A percentile compares a stretch with the other conserved stretches of the same genome.
These are phyloP conservation scores for Neckera pumila DNA, from an alignment of 225 moss, liverwort and hornwort species.

Conservation along the genomic window DNA sequence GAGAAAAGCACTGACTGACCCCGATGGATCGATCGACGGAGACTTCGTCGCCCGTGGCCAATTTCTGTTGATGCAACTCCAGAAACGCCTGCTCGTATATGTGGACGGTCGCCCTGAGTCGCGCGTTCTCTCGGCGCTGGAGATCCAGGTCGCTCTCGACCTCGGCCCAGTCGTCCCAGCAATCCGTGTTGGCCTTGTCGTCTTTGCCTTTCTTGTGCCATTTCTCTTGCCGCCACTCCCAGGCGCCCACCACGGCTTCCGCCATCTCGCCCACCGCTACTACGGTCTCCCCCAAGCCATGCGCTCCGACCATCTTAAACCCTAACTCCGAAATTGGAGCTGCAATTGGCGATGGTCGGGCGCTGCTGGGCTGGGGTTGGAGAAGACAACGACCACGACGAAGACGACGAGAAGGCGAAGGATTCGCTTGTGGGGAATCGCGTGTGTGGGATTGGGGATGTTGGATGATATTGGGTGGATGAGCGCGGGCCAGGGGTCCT, in stretches of 20 bases:
- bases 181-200: not conserved
- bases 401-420: not conserved
- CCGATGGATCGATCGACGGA: conserved; percentile 17
- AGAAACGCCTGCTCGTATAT: conserved; percentile 50
- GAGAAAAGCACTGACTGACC: not conserved
- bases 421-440: not conserved
- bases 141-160: conserved; percentile 42
- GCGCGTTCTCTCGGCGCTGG: conserved; percentile 36
- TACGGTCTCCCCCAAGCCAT: conserved; percentile 39
- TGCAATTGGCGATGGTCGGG: not conserved
- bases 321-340: not conserved
- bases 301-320: conserved; percentile 18
- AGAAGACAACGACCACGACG: not conserved
- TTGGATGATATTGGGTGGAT: not conserved
- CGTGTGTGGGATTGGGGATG: not conserved
- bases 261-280: conserved; percentile 63
- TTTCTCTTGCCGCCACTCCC: conserved; percentile 49
- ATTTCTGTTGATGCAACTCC: conserved; percentile 16
- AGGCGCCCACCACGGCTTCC: conserved; percentile 34
- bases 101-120: conserved; percentile 34
- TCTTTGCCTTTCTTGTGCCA: conserved; percentile 2
- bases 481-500: not conserved
- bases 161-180: conserved; percentile 40
- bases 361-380: not conserved
- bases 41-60: not conserved